These are phyloP conservation scores for Erucastrum elatum DNA, from an alignment of 345 rosid genomes.

Conservation along the genomic window DNA sequence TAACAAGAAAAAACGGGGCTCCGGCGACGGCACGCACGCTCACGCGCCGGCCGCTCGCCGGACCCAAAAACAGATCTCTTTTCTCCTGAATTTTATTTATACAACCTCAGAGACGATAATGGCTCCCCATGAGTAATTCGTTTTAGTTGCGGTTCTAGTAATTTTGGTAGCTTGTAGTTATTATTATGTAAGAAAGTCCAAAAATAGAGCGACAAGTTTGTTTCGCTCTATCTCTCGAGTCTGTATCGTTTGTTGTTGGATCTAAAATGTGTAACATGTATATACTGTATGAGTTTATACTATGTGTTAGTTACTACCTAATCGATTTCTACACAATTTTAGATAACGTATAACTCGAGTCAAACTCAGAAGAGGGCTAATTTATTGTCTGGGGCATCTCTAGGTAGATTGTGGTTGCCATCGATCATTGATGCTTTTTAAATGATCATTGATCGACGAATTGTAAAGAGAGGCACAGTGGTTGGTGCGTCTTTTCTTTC, in stretches of 20 bases:
- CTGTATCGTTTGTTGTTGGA: neutral
- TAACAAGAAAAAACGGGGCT: no score
- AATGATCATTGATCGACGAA: neutral
- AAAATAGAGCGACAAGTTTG: neutral
- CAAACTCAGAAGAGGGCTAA: neutral
- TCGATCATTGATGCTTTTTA: neutral
- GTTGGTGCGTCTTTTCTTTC: no score
- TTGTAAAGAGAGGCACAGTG: neutral
- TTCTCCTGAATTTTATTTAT: no score
- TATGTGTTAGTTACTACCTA: slow-evolving; percentile 5
- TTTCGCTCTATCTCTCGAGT: neutral
- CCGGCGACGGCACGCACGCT: no score
- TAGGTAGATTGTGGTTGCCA: neutral
- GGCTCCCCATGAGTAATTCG: no score
- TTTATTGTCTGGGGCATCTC: neutral
- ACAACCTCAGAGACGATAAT: no score
- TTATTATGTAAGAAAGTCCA: neutral
- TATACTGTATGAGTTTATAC: neutral
- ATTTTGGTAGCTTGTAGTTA: neutral
- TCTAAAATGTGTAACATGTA: neutral
- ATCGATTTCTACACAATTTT: neutral
- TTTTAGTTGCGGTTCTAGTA: no score
- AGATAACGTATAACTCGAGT: neutral
- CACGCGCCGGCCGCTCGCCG: no score
- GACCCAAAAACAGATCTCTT: no score